A percentile compares a stretch with the other conserved stretches of the same genome.
Evolutionary conservation across 371 early-diverging fungal genomes (phyloP).

Genomic region (Dichotomocladium elegans): DNA sequence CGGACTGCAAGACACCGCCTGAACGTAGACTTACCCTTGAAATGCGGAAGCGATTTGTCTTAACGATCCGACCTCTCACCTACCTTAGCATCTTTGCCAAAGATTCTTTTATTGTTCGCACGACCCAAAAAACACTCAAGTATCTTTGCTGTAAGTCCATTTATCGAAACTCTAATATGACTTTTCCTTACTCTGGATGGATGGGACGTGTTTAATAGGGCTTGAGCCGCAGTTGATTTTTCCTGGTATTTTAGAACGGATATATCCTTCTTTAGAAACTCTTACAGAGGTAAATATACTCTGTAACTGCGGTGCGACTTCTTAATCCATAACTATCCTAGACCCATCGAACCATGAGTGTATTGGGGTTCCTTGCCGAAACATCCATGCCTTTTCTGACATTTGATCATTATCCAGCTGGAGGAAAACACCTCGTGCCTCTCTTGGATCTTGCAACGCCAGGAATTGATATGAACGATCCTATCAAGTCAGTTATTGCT

Average conservation of each 20-base stretch:
- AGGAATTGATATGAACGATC: constrained; percentile 91
- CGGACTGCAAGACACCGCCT: constrained; percentile 60
- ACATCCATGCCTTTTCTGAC: constrained; percentile 68
- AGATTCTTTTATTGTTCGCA: constrained; percentile 63
- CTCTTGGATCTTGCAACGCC: constrained; percentile 77
- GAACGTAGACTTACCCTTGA: constrained; percentile 56
- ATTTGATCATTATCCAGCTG: constrained; percentile 72
- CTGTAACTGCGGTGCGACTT: not conserved
- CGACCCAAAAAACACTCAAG: constrained; percentile 69
- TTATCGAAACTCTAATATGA: no score
- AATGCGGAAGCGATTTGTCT: constrained; percentile 56
- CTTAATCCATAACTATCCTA: constrained; percentile 8
- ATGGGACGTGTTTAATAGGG: no score
- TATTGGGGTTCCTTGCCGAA: constrained; percentile 66
- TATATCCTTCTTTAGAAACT: constrained; percentile 84
- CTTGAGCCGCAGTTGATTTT: constrained; percentile 76
- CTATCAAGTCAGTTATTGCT: constrained; percentile 71
- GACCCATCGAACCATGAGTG: constrained; percentile 85
- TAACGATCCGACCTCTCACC: constrained; percentile 48
- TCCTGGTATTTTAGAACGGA: constrained; percentile 76
- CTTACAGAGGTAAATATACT: constrained; percentile 61
- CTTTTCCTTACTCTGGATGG: no score
- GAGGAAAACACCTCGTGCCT: constrained; percentile 78
- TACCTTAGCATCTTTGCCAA: constrained; percentile 81
- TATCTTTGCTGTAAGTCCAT: constrained; percentile 56